Evolutionary conservation across 164 flowering plant species (phyloP).

Genomic region (Vitis vinifera): ASM3070453v1 NC_081813.1:7111001-7111500

Average conservation of each 20-base stretch:
- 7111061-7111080: too few relatives aligned
- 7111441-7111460: too few relatives aligned
- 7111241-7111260: conserved; percentile 93
- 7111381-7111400: too few relatives aligned
- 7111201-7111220: conserved; percentile 32
- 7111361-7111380: too few relatives aligned
- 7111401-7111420: too few relatives aligned
- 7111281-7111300: conserved; percentile 75
- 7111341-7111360: conserved; percentile 53
- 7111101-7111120: neutral
- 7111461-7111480: too few relatives aligned
- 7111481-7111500: neutral
- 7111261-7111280: conserved; percentile 84
- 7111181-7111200: neutral
- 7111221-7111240: conserved; percentile 97
- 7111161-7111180: neutral
- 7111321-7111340: conserved; percentile 87
- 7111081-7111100: too few relatives aligned
- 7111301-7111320: conserved; percentile 65
- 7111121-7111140: neutral
- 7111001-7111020: too few relatives aligned
- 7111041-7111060: too few relatives aligned
- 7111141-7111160: neutral
- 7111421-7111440: too few relatives aligned
- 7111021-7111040: too few relatives aligned